Conservation (phyloP, 2,329 filamentous ascomycete species). For the Westerdykella aurantiaca region DNA sequence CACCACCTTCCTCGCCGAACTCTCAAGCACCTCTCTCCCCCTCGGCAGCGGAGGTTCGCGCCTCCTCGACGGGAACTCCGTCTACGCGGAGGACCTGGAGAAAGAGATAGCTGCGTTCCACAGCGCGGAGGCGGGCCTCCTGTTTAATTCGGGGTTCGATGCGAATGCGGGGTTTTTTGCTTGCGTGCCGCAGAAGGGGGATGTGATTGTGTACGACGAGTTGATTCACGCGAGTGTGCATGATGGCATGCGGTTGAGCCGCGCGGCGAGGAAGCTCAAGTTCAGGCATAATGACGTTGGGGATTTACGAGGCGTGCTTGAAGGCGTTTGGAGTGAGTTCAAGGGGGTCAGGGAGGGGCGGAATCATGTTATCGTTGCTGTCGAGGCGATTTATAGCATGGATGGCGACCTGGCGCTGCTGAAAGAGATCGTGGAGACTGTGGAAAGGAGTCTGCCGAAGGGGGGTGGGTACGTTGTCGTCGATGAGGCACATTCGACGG, state of each 20-base stretch:
- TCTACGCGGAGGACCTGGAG: constrained; percentile 56
- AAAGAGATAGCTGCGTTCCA: constrained; percentile 56
- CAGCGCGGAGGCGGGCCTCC: constrained; percentile 50
- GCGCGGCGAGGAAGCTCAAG: constrained; percentile 42
- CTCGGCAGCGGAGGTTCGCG: constrained; percentile 57
- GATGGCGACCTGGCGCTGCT: constrained; percentile 67
- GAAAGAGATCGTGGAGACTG: constrained; percentile 50
- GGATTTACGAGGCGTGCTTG: constrained; percentile 25
- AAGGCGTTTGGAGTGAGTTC: constrained; percentile 24
- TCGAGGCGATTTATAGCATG: constrained; percentile 60
- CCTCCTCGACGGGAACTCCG: constrained; percentile 60
- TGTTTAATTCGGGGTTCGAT: constrained; percentile 55
- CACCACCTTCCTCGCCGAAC: constrained; percentile 44
- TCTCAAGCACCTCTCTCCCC: constrained; percentile 34
- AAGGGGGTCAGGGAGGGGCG: constrained; percentile 29
- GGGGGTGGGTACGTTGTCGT: constrained; percentile 59
- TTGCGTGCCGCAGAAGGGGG: constrained; percentile 43
- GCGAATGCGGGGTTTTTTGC: constrained; percentile 47
- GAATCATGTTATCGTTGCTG: constrained; percentile 21
- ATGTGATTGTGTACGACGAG: constrained; percentile 63
- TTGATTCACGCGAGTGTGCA: constrained; percentile 70
- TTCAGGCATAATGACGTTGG: constrained; percentile 54
- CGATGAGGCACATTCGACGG: constrained; percentile 62
- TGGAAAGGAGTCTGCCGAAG: constrained; percentile 50
- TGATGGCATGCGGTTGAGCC: constrained; percentile 65